Conservation (phyloP, 192 early-diverging fungal species). For the Backusella australiensis region DNA sequence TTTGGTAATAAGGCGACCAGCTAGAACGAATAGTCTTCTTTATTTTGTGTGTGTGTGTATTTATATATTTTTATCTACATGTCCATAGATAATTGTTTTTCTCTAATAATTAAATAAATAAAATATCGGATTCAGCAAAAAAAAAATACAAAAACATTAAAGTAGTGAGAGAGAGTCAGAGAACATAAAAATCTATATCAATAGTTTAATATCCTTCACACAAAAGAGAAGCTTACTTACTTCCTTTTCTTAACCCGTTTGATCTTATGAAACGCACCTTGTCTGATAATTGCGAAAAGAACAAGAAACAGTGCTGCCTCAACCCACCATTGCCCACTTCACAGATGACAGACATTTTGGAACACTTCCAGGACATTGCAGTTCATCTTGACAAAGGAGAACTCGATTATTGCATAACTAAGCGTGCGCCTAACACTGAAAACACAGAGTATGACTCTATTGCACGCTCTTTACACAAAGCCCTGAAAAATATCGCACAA, state of each 20-base stretch:
- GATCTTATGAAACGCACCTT: conserved; percentile 32
- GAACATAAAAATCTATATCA: neutral
- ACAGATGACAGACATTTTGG: conserved; percentile 3
- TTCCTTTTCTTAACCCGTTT: conserved; percentile 1
- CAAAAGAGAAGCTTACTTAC: neutral
- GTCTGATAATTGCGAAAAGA: conserved; percentile 7
- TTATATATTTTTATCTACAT: neutral
- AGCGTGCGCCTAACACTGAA: neutral
- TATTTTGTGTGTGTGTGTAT: neutral
- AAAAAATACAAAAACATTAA: neutral
- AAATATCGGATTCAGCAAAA: neutral
- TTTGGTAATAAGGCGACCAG: neutral
- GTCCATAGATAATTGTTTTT: neutral
- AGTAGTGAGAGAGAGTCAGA: neutral
- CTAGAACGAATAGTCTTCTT: neutral
- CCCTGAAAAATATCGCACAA: conserved; percentile 18
- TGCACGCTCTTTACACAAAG: neutral
- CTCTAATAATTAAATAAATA: neutral
- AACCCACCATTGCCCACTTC: neutral
- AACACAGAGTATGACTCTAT: conserved; percentile 3
- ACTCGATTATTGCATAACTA: conserved; percentile 24
- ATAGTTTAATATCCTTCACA: neutral
- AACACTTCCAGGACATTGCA: conserved; percentile 19
- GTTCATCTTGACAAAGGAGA: conserved; percentile 23
- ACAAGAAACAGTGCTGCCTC: neutral